Evolutionary conservation across 257 asterid genomes (phyloP).

Genomic region (Capsicum chinense): DNA sequence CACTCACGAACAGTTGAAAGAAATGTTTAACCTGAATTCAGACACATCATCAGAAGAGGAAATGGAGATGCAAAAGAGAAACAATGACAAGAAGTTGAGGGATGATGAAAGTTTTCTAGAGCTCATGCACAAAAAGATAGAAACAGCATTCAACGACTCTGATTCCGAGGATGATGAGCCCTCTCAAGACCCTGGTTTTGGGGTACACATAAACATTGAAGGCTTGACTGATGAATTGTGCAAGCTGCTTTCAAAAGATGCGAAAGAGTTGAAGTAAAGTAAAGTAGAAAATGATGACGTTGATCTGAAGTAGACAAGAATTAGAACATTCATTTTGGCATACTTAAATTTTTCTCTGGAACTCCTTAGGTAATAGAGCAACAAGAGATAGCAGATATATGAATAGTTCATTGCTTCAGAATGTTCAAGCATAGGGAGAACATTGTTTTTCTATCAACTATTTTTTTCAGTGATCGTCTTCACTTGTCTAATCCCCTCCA

Average conservation of each 20-base stretch:
- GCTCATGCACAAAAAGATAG: not conserved
- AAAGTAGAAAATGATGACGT: not conserved
- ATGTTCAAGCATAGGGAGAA: not conserved
- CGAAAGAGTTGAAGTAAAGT: not conserved
- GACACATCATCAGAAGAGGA: not conserved
- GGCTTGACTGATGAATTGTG: not conserved
- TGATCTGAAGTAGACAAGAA: not conserved
- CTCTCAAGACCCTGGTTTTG: not conserved
- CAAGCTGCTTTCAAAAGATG: not conserved
- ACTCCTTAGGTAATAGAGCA: not conserved
- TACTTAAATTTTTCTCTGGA: not conserved
- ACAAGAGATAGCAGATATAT: not conserved
- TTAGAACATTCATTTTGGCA: not conserved
- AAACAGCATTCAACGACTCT: not conserved
- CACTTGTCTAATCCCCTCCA: not conserved
- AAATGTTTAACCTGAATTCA: not conserved
- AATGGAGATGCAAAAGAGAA: not conserved
- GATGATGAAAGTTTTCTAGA: not conserved
- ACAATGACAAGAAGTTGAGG: not conserved
- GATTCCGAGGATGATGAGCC: not conserved
- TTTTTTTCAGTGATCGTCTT: not conserved
- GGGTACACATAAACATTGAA: not conserved
- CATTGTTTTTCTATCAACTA: not conserved
- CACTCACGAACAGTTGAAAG: not conserved
- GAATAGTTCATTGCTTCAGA: slow-evolving; percentile 9